phyloP scores from a whole-genome alignment of 1,284 basidiomycete genomes.

The Sanghuangporus baumii region DNA sequence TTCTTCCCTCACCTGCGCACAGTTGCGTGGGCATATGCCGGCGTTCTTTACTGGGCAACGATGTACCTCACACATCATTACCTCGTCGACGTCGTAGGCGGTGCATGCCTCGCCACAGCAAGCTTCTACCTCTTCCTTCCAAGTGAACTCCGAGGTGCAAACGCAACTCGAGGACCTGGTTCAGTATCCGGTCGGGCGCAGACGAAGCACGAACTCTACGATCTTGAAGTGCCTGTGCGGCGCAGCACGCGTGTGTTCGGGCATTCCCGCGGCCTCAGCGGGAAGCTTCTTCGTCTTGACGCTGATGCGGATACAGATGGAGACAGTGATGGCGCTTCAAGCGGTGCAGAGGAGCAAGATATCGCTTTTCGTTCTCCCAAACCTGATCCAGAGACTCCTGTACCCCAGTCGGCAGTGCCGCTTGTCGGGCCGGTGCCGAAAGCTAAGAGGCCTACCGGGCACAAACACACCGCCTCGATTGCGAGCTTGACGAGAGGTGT shows the following conservation, averaged over 20 bases:
- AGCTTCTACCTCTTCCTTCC: slow-evolving; percentile 90
- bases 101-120: slow-evolving; percentile 83
- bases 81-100: slow-evolving; percentile 93
- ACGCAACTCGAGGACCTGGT: slow-evolving; percentile 44
- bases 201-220: slow-evolving; percentile 71
- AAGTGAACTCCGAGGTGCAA: slow-evolving; percentile 63
- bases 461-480: slow-evolving; percentile 75
- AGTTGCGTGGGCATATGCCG: slow-evolving; percentile 81
- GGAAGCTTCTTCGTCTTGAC: slow-evolving; percentile 35
- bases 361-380: slow-evolving; percentile 64
- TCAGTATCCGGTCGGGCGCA: slow-evolving; percentile 27
- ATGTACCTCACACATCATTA: slow-evolving; percentile 99
- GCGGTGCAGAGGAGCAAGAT: slow-evolving; percentile 53
- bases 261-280: slow-evolving; percentile 23
- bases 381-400: slow-evolving; percentile 29
- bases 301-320: slow-evolving; percentile 21
- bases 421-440: slow-evolving; percentile 24
- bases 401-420: slow-evolving; percentile 32
- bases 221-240: slow-evolving; percentile 46
- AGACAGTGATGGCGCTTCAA: slow-evolving; percentile 52
- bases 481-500: slow-evolving; percentile 72
- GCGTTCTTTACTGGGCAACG: slow-evolving; percentile 94
- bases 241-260: slow-evolving; percentile 17
- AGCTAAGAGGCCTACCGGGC: slow-evolving; percentile 34
- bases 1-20: slow-evolving; percentile 76